A percentile compares a stretch with the other conserved stretches of the same genome.
Conservation (phyloP, 2,329 filamentous ascomycete species). For the Trichoderma sp. region DNA sequence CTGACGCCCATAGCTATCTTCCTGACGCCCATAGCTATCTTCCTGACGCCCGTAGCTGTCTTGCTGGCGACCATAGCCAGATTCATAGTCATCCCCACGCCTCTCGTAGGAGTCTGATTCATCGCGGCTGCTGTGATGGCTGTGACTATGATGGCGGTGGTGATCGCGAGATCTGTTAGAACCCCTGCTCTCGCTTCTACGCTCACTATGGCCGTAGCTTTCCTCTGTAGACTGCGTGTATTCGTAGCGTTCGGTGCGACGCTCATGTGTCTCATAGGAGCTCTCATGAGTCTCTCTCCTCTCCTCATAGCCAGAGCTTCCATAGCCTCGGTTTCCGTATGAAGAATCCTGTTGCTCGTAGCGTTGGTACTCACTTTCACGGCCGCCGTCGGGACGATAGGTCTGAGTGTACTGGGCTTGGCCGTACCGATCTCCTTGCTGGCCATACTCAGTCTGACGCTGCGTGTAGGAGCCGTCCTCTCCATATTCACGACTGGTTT, state of each 20-base stretch:
- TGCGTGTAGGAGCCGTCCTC: slow-evolving; percentile 64
- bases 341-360: slow-evolving; percentile 58
- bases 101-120: slow-evolving; percentile 25
- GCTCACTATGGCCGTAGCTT: slow-evolving; percentile 31
- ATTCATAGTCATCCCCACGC: slow-evolving; percentile 30
- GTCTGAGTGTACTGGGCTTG: slow-evolving; percentile 63
- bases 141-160: slow-evolving; percentile 25
- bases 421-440: slow-evolving; percentile 57
- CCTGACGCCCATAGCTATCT: slow-evolving; percentile 27
- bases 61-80: slow-evolving; percentile 27
- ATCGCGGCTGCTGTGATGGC: slow-evolving; percentile 13
- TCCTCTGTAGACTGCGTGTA: slow-evolving; percentile 40
- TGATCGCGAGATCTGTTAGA: slow-evolving; percentile 32
- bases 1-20: slow-evolving; percentile 31
- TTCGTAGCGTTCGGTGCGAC: slow-evolving; percentile 57
- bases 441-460: slow-evolving; percentile 63
- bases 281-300: slow-evolving; percentile 54
- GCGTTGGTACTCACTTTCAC: slow-evolving; percentile 60
- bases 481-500: slow-evolving; percentile 54
- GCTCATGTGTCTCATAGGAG: slow-evolving; percentile 58
- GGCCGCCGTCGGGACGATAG: slow-evolving; percentile 58
- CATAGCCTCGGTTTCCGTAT: slow-evolving; percentile 40
- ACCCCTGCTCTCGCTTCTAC: slow-evolving; percentile 29
- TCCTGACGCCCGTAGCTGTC: slow-evolving; percentile 31
- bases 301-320: slow-evolving; percentile 61